A percentile compares a stretch with the other conserved stretches of the same genome.
Evolutionary conservation across 148 eudicot species (phyloP).

Genomic region (Rheum nobile): DNA sequence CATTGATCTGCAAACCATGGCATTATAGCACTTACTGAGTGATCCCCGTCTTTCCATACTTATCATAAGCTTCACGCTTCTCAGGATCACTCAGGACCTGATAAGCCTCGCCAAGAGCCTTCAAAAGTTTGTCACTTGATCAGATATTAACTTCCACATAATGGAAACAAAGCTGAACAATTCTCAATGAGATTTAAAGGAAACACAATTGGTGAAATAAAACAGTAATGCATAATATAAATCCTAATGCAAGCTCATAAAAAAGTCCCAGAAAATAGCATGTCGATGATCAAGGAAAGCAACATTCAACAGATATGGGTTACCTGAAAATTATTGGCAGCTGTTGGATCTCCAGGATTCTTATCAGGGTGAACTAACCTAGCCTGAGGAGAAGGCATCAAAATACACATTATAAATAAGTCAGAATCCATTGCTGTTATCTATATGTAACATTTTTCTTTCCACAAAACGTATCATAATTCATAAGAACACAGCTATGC

Average conservation of each 20-base stretch:
- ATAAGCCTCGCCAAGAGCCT: conserved; percentile 97
- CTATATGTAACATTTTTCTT: too few species aligned
- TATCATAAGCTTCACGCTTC: conserved; percentile 83
- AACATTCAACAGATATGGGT: background rate
- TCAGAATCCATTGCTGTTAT: too few species aligned
- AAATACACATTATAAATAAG: background rate
- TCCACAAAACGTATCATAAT: background rate
- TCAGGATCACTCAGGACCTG: conserved; percentile 76
- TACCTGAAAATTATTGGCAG: conserved; percentile 92
- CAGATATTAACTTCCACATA: background rate
- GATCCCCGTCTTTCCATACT: conserved; percentile 60
- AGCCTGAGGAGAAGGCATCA: conserved; percentile 37
- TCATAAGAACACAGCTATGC: background rate
- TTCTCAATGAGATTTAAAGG: background rate
- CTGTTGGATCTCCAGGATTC: conserved; percentile 77
- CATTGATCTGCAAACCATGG: background rate
- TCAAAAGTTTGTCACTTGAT: background rate
- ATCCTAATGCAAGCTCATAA: background rate
- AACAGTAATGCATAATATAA: background rate
- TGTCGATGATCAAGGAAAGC: background rate
- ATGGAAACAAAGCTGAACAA: background rate
- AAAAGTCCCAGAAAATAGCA: background rate
- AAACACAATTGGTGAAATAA: background rate
- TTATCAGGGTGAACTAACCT: conserved; percentile 90
- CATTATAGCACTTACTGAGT: conserved; percentile 40